Evolutionary conservation across 176 grass and related monocot species (phyloP), one percentile per base, ranked within the genome.

Genomic region (Oryza brachyantha): DNA sequence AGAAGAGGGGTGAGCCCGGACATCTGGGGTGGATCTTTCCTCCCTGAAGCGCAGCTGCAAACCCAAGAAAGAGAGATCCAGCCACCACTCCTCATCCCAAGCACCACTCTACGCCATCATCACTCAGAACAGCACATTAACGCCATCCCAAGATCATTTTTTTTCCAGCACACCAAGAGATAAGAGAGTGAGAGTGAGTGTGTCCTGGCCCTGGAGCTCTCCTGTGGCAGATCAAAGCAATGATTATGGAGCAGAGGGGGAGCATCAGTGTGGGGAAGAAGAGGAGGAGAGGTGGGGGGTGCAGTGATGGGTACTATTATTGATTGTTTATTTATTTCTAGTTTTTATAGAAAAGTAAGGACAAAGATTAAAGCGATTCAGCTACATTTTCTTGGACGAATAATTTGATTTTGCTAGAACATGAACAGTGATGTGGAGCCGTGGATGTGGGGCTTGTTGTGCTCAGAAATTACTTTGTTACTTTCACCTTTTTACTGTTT

Each of bases 291-390:
- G 0, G 46, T 19, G 38, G 69, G 4, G 0, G 3, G 75, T 24
- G 32, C 19, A 35, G 74, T 84, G 65, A 81, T 88, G 82, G 77
- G 82, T 81, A 35, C n/a, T n/a, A n/a, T 34, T 84, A 76, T 85
- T 89, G 81, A 89, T 81, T 81, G 59, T 67, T 81, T 89, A 34
- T 37, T 84, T 84, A 17, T 66, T 45, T 48, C 16, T 19, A 32
- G 27, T 48, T 57, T 31, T 79, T 39, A 43, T 58, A 39, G 5
- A 73, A 85, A 89, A 81, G 81, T 72, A 77, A 89, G 82, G 66
- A 89, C 87, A 81, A 85, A 81, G 59, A 81, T 81, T 85, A 85
- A 65, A 82, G 77, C 66, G 2, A 58, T 34, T 71, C 22, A 77
- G 35, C 80, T 37, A 29, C 29, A 4, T 60, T 35, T 58, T 41